These are phyloP conservation scores for Azolla pinnata DNA, from an alignment of 75 land plant genomes.

Conservation along the genomic window DNA sequence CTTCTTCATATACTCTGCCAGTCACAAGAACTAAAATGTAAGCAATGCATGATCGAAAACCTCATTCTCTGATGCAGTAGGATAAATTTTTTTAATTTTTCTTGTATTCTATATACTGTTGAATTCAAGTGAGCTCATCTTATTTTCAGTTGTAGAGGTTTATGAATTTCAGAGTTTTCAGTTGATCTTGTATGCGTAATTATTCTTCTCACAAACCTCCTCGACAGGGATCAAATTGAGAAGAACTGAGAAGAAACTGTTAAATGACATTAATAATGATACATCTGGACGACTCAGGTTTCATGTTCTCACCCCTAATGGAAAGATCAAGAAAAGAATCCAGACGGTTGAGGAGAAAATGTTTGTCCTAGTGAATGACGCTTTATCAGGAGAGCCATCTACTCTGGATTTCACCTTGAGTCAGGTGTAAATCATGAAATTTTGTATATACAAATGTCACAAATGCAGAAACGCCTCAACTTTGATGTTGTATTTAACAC, in stretches of 20 bases:
- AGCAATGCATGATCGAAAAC: background rate
- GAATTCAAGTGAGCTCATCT: no score
- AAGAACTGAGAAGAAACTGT: constrained; percentile 81
- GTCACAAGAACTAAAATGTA: constrained; percentile 81
- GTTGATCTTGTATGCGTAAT: no score
- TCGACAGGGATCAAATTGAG: constrained; percentile 94
- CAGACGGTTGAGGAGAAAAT: constrained; percentile 88
- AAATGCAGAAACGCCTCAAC: no score
- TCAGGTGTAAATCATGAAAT: constrained; percentile 79
- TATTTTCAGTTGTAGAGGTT: no score
- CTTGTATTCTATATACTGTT: constrained; percentile 3
- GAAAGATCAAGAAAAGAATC: constrained; percentile 80
- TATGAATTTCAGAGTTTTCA: no score
- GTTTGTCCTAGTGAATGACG: constrained; percentile 85
- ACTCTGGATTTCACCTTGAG: constrained; percentile 73
- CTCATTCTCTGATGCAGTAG: no score
- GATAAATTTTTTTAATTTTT: background rate
- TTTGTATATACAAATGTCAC: no score
- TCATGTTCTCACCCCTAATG: constrained; percentile 69
- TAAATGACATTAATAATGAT: constrained; percentile 79
- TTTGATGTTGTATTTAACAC: constrained; percentile 8
- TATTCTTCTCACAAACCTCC: no score
- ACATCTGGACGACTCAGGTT: constrained; percentile 66
- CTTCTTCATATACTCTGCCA: constrained; percentile 53
- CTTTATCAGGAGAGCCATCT: constrained; percentile 82